A percentile compares a stretch with the other conserved stretches of the same genome.
These are phyloP conservation scores for Xylariaceae sp. DNA, from an alignment of 2,329 filamentous ascomycete species.

Conservation along the genomic window DNA sequence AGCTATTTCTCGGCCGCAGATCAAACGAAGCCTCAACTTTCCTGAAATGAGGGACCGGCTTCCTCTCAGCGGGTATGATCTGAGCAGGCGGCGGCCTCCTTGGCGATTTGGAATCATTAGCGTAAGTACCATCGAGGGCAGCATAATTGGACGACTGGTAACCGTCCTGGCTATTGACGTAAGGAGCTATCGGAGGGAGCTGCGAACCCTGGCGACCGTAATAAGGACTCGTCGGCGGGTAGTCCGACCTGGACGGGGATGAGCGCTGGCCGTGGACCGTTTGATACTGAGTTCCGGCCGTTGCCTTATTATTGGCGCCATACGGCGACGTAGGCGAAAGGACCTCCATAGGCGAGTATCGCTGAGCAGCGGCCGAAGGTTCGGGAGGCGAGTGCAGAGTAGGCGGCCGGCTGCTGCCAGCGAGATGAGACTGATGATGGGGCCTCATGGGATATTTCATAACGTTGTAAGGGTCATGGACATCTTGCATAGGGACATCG, in stretches of 20 bases:
- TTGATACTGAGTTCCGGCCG: constrained; percentile 49
- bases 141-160: constrained; percentile 69
- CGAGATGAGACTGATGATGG: constrained; percentile 68
- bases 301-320: constrained; percentile 55
- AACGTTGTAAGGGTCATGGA: constrained; percentile 73
- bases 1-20: constrained; percentile 74
- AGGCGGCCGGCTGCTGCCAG: constrained; percentile 43
- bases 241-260: constrained; percentile 70
- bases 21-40: constrained; percentile 69
- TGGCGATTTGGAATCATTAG: constrained; percentile 53
- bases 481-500: constrained; percentile 82
- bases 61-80: constrained; percentile 45
- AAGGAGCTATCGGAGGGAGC: constrained; percentile 67
- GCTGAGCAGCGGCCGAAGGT: constrained; percentile 76
- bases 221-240: constrained; percentile 54
- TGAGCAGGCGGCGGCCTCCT: constrained; percentile 45
- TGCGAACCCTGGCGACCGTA: constrained; percentile 55
- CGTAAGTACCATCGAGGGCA: constrained; percentile 63
- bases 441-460: constrained; percentile 81
- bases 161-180: constrained; percentile 61
- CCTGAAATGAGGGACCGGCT: constrained; percentile 81
- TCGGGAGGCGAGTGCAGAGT: constrained; percentile 71
- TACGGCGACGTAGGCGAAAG: constrained; percentile 78
- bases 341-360: constrained; percentile 94
- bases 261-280: constrained; percentile 57